Evolutionary conservation across 768 basidiomycete species (phyloP).

Genomic region (Ramaria rubella): DNA sequence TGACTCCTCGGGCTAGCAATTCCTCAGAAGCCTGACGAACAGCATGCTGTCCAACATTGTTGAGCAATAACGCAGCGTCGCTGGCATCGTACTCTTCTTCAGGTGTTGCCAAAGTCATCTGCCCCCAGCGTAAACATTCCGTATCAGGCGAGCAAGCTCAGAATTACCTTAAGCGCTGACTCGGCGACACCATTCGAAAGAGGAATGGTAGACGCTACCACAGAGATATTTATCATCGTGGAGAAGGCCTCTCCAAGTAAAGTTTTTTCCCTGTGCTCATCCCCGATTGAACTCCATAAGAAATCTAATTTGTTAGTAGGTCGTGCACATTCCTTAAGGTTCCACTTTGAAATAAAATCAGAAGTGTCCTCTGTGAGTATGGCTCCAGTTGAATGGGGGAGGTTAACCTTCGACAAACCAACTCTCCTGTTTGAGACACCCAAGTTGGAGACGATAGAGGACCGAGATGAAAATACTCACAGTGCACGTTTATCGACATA

Average conservation of each 20-base stretch:
- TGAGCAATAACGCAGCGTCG: slow-evolving; percentile 51
- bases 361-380: background rate
- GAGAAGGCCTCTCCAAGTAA: slow-evolving; percentile 53
- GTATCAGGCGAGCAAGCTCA: background rate
- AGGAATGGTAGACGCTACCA: slow-evolving; percentile 31
- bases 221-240: slow-evolving; percentile 35
- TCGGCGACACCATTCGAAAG: slow-evolving; percentile 47
- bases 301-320: slow-evolving; percentile 54
- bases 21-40: slow-evolving; percentile 51
- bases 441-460: background rate
- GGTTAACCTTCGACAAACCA: background rate
- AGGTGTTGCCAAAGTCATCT: slow-evolving; percentile 78
- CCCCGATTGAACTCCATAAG: slow-evolving; percentile 63
- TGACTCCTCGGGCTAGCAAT: slow-evolving; percentile 55
- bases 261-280: slow-evolving; percentile 70
- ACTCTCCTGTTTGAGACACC: background rate
- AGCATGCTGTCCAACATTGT: slow-evolving; percentile 46
- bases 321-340: slow-evolving; percentile 41
- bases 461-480: slow-evolving; percentile 42
- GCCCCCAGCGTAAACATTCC: background rate
- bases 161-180: slow-evolving; percentile 59
- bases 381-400: background rate
- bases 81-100: slow-evolving; percentile 60
- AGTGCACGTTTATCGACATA: slow-evolving; percentile 82
- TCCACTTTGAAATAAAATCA: slow-evolving; percentile 29